Evolutionary conservation across 345 rosid genomes (phyloP).

Genomic region (Crucihimalaya himalaica): DNA sequence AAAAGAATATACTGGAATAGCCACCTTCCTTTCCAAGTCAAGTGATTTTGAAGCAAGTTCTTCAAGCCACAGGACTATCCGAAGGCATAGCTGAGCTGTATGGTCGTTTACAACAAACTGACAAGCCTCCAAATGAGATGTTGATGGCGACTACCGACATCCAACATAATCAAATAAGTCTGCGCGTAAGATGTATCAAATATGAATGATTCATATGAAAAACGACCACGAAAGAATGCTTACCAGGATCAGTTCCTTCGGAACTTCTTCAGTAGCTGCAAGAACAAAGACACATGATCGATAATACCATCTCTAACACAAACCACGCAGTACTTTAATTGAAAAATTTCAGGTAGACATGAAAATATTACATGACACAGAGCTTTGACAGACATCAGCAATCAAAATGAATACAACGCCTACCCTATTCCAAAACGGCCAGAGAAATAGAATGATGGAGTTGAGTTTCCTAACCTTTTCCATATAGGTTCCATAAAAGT

Average conservation of each 20-base stretch:
- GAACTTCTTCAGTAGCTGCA: slow-evolving; percentile 83
- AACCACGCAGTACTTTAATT: not conserved
- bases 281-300: slow-evolving; percentile 31
- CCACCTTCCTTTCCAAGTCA: slow-evolving; percentile 91
- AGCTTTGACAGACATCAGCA: slow-evolving; percentile 24
- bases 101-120: slow-evolving; percentile 85
- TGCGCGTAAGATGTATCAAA: slow-evolving; percentile 7
- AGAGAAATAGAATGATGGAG: slow-evolving; percentile 14
- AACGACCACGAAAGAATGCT: slow-evolving; percentile 18
- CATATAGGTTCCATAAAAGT: slow-evolving; percentile 91
- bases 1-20: slow-evolving; percentile 18
- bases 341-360: slow-evolving; percentile 3
- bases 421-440: not conserved
- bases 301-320: slow-evolving; percentile 3
- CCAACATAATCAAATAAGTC: slow-evolving; percentile 22
- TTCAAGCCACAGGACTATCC: slow-evolving; percentile 94
- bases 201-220: slow-evolving; percentile 4
- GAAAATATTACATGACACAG: slow-evolving; percentile 20
- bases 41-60: slow-evolving; percentile 94
- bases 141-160: slow-evolving; percentile 69
- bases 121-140: slow-evolving; percentile 94
- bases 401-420: slow-evolving; percentile 13
- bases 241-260: slow-evolving; percentile 69
- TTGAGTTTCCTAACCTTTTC: slow-evolving; percentile 71
- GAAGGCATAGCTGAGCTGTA: slow-evolving; percentile 91